Percentiles rank a stretch among this genome's conserved stretches.
Evolutionary conservation across 2,329 filamentous ascomycete species (phyloP).

Genomic region (Allantophomopsis cytisporea): DNA sequence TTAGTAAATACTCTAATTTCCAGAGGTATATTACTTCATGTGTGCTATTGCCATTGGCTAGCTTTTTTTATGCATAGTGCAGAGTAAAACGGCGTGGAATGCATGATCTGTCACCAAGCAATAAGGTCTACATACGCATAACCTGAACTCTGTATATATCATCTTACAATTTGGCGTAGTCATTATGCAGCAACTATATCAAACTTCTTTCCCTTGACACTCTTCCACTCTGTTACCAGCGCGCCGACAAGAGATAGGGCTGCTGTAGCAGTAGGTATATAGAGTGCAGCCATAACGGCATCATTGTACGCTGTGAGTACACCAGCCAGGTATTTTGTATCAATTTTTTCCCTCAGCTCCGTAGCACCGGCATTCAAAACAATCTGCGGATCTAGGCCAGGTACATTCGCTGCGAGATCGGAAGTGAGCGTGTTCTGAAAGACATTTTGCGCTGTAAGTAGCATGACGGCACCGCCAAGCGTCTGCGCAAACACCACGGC

Average conservation of each 20-base stretch:
- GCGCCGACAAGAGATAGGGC: slow-evolving; percentile 39
- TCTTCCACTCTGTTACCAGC: slow-evolving; percentile 42
- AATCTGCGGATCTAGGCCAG: slow-evolving; percentile 6
- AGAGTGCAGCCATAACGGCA: slow-evolving; percentile 28
- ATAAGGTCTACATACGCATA: too few species aligned
- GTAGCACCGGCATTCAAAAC: slow-evolving; percentile 21
- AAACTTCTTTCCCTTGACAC: slow-evolving; percentile 18
- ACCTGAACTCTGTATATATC: too few species aligned
- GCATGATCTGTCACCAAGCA: too few species aligned
- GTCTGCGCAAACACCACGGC: slow-evolving; percentile 27
- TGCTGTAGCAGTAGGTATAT: slow-evolving; percentile 40
- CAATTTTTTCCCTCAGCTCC: background rate
- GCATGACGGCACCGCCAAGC: slow-evolving; percentile 26
- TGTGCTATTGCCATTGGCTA: too few species aligned
- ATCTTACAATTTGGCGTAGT: too few species aligned
- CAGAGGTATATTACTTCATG: too few species aligned
- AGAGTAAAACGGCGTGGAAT: too few species aligned
- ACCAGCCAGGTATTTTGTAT: background rate
- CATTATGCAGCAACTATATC: background rate
- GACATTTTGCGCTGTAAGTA: slow-evolving; percentile 25
- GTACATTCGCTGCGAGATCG: slow-evolving; percentile 17
- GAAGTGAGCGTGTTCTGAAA: slow-evolving; percentile 24
- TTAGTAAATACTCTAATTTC: too few species aligned
- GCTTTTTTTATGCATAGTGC: too few species aligned
- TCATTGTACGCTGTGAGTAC: slow-evolving; percentile 1